These are phyloP conservation scores for Paracamarosporium sp. DNA, from an alignment of 2,329 filamentous ascomycete genomes.

Conservation along the genomic window DNA sequence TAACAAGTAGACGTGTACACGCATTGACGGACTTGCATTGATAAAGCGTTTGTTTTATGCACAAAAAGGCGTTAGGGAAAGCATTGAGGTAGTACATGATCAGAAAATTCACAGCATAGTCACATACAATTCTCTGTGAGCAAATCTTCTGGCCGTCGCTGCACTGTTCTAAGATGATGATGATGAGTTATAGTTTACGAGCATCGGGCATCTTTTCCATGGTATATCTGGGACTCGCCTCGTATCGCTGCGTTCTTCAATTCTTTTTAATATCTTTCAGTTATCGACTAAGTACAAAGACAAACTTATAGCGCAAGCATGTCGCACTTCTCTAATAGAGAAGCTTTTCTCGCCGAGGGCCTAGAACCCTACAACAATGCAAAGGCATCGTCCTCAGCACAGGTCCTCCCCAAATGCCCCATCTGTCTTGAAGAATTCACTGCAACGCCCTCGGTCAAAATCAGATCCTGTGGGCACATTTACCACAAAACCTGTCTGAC, in stretches of 20 bases:
- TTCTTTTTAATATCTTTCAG: too few species aligned
- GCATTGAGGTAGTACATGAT: background rate
- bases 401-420: conserved; percentile 1
- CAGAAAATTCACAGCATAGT: background rate
- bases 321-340: background rate
- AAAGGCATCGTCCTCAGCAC: background rate
- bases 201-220: too few species aligned
- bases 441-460: background rate
- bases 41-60: background rate
- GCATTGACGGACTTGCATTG: background rate
- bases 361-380: background rate
- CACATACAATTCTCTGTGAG: background rate
- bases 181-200: too few species aligned
- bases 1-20: background rate
- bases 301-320: background rate
- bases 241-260: too few species aligned
- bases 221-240: too few species aligned
- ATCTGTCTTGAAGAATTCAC: conserved; percentile 1
- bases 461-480: background rate
- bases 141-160: background rate
- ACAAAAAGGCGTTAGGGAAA: background rate
- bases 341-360: background rate
- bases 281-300: too few species aligned
- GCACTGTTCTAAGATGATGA: too few species aligned
- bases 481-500: background rate